A percentile compares a stretch with the other conserved stretches of the same genome.
Conservation (phyloP, 108 stramenopile species). For the Cyclotella distinguenda region DNA sequence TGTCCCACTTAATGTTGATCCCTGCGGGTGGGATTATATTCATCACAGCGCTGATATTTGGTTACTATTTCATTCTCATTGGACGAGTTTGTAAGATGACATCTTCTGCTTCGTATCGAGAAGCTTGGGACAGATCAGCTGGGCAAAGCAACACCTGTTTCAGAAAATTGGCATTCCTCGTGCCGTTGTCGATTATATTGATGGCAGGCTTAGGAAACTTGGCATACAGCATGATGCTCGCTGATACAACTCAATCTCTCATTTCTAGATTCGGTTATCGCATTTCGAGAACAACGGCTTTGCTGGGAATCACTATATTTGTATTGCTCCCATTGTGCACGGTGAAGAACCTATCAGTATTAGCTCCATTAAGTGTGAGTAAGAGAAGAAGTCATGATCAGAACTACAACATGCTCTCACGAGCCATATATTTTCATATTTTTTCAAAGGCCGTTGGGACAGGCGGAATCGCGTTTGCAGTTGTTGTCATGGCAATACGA, state of each 20-base stretch:
- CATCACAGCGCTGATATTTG: conserved; percentile 66
- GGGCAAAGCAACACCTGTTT: conserved; percentile 13
- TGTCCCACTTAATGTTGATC: conserved; percentile 49
- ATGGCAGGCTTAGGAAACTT: conserved; percentile 52
- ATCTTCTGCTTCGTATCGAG: conserved; percentile 59
- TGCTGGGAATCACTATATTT: conserved; percentile 54
- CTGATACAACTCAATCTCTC: conserved; percentile 66
- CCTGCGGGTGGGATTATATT: conserved; percentile 59
- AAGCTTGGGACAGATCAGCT: conserved; percentile 77
- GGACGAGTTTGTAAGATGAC: conserved; percentile 60
- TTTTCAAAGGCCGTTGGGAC: conserved; percentile 45
- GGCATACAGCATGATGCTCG: conserved; percentile 80
- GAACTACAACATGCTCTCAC: not conserved
- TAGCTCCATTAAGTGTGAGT: conserved; percentile 65
- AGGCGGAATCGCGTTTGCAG: conserved; percentile 53
- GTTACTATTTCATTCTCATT: conserved; percentile 76
- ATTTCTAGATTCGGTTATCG: conserved; percentile 19
- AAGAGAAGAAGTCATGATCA: not conserved
- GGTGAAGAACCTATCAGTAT: conserved; percentile 63
- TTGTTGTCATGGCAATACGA: conserved; percentile 51
- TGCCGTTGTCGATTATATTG: conserved; percentile 37
- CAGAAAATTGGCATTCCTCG: conserved; percentile 11
- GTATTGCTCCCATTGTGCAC: conserved; percentile 80
- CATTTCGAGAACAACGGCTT: conserved; percentile 18
- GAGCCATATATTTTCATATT: not conserved